A percentile compares a stretch with the other conserved stretches of the same genome.
These are phyloP conservation scores for Malbranchea cinnamomea DNA, from an alignment of 2,329 filamentous ascomycete species.

Conservation along the genomic window DNA sequence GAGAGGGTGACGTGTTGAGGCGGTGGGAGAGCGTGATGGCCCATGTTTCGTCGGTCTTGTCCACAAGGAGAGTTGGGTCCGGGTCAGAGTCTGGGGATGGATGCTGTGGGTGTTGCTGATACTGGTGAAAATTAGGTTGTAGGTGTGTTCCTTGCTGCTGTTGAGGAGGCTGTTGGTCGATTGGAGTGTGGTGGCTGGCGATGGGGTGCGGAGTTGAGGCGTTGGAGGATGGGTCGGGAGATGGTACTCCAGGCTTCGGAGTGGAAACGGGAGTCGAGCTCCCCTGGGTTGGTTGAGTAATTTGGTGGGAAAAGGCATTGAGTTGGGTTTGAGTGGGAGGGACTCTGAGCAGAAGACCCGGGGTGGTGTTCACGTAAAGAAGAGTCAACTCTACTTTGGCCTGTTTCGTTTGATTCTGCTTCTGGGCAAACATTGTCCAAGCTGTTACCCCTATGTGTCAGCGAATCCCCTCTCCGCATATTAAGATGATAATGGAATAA, in stretches of 20 bases:
- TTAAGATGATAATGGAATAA: neutral
- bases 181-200: conserved; percentile 14
- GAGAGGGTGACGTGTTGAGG: conserved; percentile 25
- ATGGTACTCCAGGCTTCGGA: conserved; percentile 23
- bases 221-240: conserved; percentile 28
- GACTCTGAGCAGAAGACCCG: conserved; percentile 22
- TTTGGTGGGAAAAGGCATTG: conserved; percentile 18
- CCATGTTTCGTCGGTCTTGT: conserved; percentile 46
- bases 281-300: conserved; percentile 9
- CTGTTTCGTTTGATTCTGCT: conserved; percentile 22
- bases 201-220: conserved; percentile 22
- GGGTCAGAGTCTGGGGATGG: conserved; percentile 32
- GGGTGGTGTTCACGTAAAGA: conserved; percentile 19
- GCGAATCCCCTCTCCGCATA: conserved; percentile 1
- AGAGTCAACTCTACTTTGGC: conserved; percentile 23
- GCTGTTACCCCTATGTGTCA: conserved; percentile 16
- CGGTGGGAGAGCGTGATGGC: conserved; percentile 39
- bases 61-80: conserved; percentile 42
- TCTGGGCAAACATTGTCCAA: conserved; percentile 23
- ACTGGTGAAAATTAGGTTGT: conserved; percentile 1
- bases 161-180: conserved; percentile 10
- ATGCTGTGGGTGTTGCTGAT: conserved; percentile 23
- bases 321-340: conserved; percentile 19
- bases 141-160: conserved; percentile 8
- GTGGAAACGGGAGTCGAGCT: conserved; percentile 25